These are phyloP conservation scores for Perkinsus marinus DNA, from an alignment of 169 alveolate species.

Conservation along the genomic window DNA sequence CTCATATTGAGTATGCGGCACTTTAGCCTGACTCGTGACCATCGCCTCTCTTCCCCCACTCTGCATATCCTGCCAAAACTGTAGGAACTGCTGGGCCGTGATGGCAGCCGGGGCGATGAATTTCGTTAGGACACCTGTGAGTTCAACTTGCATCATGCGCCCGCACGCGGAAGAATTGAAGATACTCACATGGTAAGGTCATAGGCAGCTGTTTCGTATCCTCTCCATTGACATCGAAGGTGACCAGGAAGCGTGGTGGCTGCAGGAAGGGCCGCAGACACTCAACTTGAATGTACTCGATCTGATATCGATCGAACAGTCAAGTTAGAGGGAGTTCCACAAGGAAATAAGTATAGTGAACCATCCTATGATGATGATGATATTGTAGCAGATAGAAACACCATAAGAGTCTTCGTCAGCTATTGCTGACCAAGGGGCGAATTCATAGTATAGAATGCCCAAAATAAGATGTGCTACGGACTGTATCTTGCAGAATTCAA, in stretches of 20 bases:
- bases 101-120: neutral
- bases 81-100: neutral
- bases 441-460: no score
- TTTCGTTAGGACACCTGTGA: neutral
- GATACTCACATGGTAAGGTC: neutral
- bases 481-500: no score
- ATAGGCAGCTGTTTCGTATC: neutral
- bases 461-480: no score
- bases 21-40: neutral
- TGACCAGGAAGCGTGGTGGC: neutral
- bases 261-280: neutral
- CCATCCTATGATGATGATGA: no score
- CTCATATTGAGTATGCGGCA: neutral
- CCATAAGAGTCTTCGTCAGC: no score
- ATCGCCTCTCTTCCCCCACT: neutral
- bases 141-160: neutral
- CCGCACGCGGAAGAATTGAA: neutral
- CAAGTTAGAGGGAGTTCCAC: no score
- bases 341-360: no score
- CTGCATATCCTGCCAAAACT: neutral
- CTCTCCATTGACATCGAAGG: neutral
- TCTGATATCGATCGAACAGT: no score
- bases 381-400: no score
- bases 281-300: neutral
- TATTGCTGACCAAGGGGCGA: no score